These are phyloP conservation scores for Fusarium napiforme DNA, from an alignment of 2,329 filamentous ascomycete species.

Conservation along the genomic window DNA sequence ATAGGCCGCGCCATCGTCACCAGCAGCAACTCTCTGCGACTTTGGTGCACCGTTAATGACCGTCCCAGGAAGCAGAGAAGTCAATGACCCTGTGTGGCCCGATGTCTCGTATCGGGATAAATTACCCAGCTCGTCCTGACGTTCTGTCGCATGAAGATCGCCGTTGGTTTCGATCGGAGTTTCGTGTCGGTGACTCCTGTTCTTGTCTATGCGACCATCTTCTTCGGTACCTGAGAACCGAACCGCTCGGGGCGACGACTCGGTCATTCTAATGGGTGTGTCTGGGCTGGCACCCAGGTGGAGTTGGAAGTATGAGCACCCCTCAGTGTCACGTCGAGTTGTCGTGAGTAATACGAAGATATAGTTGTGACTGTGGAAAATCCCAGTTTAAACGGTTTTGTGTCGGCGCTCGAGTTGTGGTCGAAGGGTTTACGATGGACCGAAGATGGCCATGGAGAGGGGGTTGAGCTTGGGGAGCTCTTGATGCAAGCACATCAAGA, in stretches of 20 bases:
- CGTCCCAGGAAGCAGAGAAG: slow-evolving; percentile 54
- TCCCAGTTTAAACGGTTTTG: slow-evolving; percentile 17
- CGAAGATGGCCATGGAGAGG: slow-evolving; percentile 41
- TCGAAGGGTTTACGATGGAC: slow-evolving; percentile 34
- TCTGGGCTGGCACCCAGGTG: slow-evolving; percentile 28
- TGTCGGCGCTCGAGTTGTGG: slow-evolving; percentile 27
- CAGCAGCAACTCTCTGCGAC: slow-evolving; percentile 52
- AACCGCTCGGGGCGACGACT: slow-evolving; percentile 65
- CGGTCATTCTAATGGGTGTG: slow-evolving; percentile 50
- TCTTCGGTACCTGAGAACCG: slow-evolving; percentile 66
- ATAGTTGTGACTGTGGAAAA: slow-evolving; percentile 4
- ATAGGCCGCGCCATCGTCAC: slow-evolving; percentile 45
- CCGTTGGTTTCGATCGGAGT: slow-evolving; percentile 42
- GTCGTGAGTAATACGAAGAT: slow-evolving; percentile 17
- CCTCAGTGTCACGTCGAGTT: slow-evolving; percentile 33
- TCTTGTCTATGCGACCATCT: slow-evolving; percentile 54
- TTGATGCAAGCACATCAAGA: slow-evolving; percentile 41
- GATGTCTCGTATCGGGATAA: slow-evolving; percentile 58
- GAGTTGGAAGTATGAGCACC: slow-evolving; percentile 34
- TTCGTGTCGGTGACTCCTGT: slow-evolving; percentile 52
- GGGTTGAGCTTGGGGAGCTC: slow-evolving; percentile 41
- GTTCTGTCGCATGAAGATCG: slow-evolving; percentile 60
- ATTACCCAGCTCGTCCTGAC: slow-evolving; percentile 60
- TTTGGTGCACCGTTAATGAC: slow-evolving; percentile 56
- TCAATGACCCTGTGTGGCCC: slow-evolving; percentile 54